Percentiles rank a stretch among this genome's conserved stretches.
phyloP scores from a whole-genome alignment of 345 rosid genomes.

The Salix caprea region DNA sequence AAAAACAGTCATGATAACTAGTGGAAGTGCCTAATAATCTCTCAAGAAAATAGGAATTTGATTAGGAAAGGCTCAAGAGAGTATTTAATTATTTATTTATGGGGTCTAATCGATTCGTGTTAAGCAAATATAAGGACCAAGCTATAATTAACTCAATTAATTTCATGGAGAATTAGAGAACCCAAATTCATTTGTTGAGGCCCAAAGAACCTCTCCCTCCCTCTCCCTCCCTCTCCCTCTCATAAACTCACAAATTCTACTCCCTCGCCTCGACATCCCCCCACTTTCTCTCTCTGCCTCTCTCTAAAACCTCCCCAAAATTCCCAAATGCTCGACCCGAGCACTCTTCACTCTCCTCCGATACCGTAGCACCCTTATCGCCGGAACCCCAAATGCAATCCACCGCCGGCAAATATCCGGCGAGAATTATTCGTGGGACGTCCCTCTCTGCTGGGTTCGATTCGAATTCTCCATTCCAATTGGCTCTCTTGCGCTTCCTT shows the following conservation, averaged over 20 bases:
- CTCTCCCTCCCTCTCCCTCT: background rate
- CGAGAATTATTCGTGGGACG: constrained; percentile 9
- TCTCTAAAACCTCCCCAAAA: background rate
- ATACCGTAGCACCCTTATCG: constrained; percentile 13
- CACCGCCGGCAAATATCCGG: constrained; percentile 18
- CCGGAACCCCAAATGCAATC: constrained; percentile 26
- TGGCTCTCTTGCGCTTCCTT: background rate
- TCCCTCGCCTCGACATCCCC: constrained; percentile 3
- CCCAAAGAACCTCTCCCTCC: too few relatives aligned
- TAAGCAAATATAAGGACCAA: background rate
- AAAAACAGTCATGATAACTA: too few relatives aligned
- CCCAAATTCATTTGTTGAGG: background rate
- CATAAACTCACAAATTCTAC: background rate
- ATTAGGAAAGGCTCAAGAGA: background rate
- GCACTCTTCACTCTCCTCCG: background rate
- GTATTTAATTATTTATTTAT: background rate
- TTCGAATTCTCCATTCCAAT: background rate
- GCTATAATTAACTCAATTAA: background rate
- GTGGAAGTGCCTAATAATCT: too few relatives aligned
- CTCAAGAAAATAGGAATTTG: too few relatives aligned
- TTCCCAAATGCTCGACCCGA: constrained; percentile 14
- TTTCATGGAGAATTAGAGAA: background rate
- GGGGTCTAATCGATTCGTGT: background rate
- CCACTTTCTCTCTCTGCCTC: constrained; percentile 1
- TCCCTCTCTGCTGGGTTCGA: constrained; percentile 4